Conservation (phyloP, 108 stramenopile genomes). For the Halocafeteria seosinensis region DNA sequence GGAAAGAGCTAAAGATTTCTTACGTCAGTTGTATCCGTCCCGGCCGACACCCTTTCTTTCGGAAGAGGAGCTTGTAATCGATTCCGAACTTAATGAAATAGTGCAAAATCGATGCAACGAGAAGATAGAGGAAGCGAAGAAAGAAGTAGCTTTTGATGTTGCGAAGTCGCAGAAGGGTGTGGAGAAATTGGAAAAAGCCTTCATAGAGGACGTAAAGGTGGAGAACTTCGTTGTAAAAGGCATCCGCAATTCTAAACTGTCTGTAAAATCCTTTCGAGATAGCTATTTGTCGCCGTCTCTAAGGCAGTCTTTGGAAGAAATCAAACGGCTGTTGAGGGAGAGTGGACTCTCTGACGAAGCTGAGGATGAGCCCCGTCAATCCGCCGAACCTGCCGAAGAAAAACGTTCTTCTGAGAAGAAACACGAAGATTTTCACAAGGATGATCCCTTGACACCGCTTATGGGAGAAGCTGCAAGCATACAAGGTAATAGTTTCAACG, state of each 20-base stretch:
- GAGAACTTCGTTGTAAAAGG: background rate
- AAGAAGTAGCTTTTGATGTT: constrained; percentile 26
- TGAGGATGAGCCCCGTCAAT: background rate
- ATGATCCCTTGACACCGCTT: constrained; percentile 3
- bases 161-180: constrained; percentile 3
- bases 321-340: background rate
- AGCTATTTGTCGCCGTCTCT: background rate
- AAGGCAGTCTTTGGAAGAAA: background rate
- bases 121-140: constrained; percentile 32
- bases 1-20: constrained; percentile 23
- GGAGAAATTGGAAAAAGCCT: background rate
- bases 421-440: too few relatives aligned
- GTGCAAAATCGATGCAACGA: constrained; percentile 21
- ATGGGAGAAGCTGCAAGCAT: constrained; percentile 1
- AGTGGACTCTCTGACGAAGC: too few relatives aligned
- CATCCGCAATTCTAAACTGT: too few relatives aligned
- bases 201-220: background rate
- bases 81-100: constrained; percentile 21
- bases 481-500: background rate
- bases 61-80: constrained; percentile 27
- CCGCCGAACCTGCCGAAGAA: background rate
- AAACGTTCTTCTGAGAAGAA: too few relatives aligned
- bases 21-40: constrained; percentile 14
- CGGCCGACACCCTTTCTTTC: too few relatives aligned
- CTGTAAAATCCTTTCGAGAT: background rate